These are phyloP conservation scores for Yarrowia deformans DNA, from an alignment of 805 yeast species.

Conservation along the genomic window DNA sequence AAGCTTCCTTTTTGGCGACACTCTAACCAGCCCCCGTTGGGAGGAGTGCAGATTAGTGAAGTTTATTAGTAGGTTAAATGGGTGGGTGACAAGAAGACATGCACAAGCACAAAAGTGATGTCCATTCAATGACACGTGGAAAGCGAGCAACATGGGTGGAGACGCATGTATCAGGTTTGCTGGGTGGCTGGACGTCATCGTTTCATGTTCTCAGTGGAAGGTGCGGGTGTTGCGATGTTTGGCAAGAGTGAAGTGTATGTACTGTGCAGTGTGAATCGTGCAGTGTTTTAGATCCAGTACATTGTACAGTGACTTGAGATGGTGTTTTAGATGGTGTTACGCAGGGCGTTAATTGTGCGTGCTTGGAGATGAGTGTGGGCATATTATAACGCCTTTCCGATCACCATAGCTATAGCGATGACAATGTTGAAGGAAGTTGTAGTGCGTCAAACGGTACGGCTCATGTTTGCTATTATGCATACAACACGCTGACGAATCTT, in stretches of 20 bases:
- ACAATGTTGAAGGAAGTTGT: too few species aligned
- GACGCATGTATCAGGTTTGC: background rate
- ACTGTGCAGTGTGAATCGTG: too few species aligned
- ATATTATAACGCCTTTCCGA: too few species aligned
- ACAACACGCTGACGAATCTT: background rate
- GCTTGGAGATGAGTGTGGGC: background rate
- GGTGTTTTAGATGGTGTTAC: too few species aligned
- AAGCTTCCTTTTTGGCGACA: background rate
- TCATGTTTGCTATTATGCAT: background rate
- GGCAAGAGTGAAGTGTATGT: too few species aligned
- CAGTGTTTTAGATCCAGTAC: background rate
- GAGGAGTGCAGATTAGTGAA: background rate
- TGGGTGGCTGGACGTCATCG: background rate
- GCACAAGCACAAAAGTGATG: too few species aligned
- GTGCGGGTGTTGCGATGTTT: background rate
- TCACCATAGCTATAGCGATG: too few species aligned
- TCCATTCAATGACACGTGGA: background rate
- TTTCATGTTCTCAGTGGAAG: background rate
- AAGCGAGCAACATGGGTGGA: background rate
- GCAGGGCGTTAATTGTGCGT: too few species aligned
- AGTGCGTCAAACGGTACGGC: background rate
- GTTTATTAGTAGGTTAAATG: background rate
- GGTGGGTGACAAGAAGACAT: too few species aligned
- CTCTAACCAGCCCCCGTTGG: constrained; percentile 16
- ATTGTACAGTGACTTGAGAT: too few species aligned